Base-by-base conservation (phyloP, 2,329 filamentous ascomycete species). In the Colletotrichum karsti region DNA sequence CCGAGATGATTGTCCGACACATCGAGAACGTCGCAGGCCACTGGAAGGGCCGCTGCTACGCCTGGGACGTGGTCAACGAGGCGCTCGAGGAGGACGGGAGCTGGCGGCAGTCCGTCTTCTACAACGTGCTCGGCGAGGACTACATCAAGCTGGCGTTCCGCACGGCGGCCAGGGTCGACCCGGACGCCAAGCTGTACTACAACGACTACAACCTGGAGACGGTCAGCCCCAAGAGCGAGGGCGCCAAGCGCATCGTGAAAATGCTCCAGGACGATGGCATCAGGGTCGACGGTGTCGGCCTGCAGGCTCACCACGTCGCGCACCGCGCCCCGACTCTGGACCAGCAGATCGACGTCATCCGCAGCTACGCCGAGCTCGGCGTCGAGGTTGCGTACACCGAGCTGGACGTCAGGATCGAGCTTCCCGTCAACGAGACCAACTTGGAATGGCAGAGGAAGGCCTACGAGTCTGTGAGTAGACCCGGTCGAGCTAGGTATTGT, bases 41-140 rank as follows among this genome's bases (percentile, higher is more conserved):
- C 77, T 91, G 86, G 80, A 85, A 85, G 75, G 85, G 87, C 62
- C 81, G 87, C 71, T 90, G 89, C 77, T 87, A 88, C 74, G 83
- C 85, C 30, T 92, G 89, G 89, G 89, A 92, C 63, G 89, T 92
- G 0, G 84, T 91, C 24, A 92, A 92, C 75, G 89, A 92, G 79
- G 86, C 84, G 5, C 81, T 90, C 42, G 83, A 85, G 64, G 89
- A 91, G 20, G 84, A 87, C 71, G 88, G 87, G 13, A 83, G 80
- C 7, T 87, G 81, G 77, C 81, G 88, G 63, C 73, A 80, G 64
- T 82, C 77, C 62, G 82, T 90, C 69, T 91, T 89, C 78, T 84
- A 85, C 76, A 76, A 82, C 30, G 83, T 83, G 33, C 83, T 91
- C 18, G 88, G 88, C 22, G 83, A 84, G 10, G 81, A 83, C 44